Evolutionary conservation across 164 flowering plant genomes (phyloP).

Genomic region (Aristolochia californica): DNA sequence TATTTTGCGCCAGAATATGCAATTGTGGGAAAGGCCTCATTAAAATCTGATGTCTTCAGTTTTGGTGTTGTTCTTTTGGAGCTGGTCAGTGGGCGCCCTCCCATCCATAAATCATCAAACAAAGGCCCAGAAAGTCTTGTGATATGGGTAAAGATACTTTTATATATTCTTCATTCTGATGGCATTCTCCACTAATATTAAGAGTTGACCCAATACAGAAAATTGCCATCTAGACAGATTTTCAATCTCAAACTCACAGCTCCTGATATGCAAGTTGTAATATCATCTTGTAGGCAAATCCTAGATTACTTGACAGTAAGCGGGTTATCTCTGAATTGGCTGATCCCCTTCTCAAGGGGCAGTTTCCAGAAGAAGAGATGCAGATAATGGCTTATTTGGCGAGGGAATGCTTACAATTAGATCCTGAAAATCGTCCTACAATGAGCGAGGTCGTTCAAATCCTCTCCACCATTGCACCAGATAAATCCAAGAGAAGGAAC

Average conservation of each 20-base stretch:
- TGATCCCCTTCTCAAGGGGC: conserved; percentile 67
- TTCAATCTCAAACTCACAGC: too few relatives aligned
- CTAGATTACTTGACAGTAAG: conserved; percentile 57
- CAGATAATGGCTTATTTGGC: conserved; percentile 90
- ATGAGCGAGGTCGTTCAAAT: conserved; percentile 96
- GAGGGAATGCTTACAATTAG: conserved; percentile 80
- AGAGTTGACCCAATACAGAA: too few relatives aligned
- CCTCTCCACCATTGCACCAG: conserved; percentile 75
- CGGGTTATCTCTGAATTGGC: conserved; percentile 61
- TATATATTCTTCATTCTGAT: background rate
- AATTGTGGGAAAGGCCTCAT: conserved; percentile 73
- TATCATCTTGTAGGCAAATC: conserved; percentile 50
- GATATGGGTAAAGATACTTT: conserved; percentile 53
- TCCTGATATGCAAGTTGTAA: background rate
- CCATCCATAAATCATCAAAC: conserved; percentile 48
- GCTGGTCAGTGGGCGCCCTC: conserved; percentile 76
- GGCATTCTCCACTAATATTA: too few relatives aligned
- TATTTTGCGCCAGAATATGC: conserved; percentile 99
- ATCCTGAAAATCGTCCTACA: conserved; percentile 84
- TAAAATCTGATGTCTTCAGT: conserved; percentile 94
- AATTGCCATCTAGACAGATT: too few relatives aligned
- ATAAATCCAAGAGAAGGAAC: conserved; percentile 44
- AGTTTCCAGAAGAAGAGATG: conserved; percentile 78
- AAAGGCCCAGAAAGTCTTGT: conserved; percentile 89
- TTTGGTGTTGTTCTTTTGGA: conserved; percentile 98